These are phyloP conservation scores for Suillus weaverae DNA, from an alignment of 768 basidiomycete species.

Conservation along the genomic window DNA sequence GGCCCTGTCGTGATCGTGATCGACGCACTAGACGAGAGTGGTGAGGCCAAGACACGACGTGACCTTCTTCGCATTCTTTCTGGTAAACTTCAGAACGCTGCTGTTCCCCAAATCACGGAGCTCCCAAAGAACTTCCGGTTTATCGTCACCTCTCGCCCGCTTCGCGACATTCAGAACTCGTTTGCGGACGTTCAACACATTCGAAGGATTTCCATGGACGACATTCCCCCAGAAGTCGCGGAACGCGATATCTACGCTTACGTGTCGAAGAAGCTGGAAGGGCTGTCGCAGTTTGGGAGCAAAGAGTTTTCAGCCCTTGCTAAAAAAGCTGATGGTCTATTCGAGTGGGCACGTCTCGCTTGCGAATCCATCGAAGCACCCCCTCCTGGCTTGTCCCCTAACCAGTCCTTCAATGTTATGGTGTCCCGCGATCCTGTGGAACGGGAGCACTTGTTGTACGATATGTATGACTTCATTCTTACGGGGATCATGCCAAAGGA, in stretches of 20 bases:
- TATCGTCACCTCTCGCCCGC: conserved; percentile 9
- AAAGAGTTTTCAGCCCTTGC: too few relatives aligned
- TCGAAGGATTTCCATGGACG: neutral
- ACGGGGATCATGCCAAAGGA: too few relatives aligned
- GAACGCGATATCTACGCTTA: neutral
- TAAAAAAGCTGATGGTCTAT: neutral
- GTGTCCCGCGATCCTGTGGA: too few relatives aligned
- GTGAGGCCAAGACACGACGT: conserved; percentile 4
- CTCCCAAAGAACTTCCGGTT: conserved; percentile 11
- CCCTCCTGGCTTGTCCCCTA: too few relatives aligned
- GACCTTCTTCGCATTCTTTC: conserved; percentile 14
- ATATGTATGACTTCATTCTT: too few relatives aligned
- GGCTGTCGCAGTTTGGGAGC: neutral
- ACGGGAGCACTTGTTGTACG: too few relatives aligned
- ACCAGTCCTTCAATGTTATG: too few relatives aligned
- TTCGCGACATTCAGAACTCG: neutral
- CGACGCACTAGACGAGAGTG: conserved; percentile 24
- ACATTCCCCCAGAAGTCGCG: neutral
- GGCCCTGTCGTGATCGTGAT: conserved; percentile 27
- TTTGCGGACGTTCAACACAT: neutral
- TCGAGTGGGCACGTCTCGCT: too few relatives aligned
- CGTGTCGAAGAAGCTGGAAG: neutral
- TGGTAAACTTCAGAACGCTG: neutral
- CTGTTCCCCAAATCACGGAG: neutral
- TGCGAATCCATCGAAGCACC: too few relatives aligned